A percentile compares a stretch with the other conserved stretches of the same genome.
Conservation (phyloP, 108 stramenopile genomes). For the Skeletonema marinoi region DNA sequence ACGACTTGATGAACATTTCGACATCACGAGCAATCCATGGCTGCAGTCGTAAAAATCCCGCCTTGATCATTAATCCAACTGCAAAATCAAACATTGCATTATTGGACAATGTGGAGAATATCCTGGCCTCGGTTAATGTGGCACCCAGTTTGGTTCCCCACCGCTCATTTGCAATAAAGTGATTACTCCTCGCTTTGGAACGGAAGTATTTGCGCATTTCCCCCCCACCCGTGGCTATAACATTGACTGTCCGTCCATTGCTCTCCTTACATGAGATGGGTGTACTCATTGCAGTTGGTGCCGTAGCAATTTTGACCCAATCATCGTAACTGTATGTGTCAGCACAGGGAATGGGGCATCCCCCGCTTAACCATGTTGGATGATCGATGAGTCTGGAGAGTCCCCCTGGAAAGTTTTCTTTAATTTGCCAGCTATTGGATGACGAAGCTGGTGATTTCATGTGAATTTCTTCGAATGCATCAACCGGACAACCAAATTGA, state of each 20-base stretch:
- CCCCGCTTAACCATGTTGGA: slow-evolving; percentile 28
- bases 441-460: slow-evolving; percentile 10
- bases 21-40: slow-evolving; percentile 38
- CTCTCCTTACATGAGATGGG: slow-evolving; percentile 4
- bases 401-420: slow-evolving; percentile 31
- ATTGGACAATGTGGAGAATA: not conserved
- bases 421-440: not conserved
- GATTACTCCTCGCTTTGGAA: not conserved
- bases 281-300: not conserved
- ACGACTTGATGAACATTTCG: slow-evolving; percentile 9
- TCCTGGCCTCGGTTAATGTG: slow-evolving; percentile 1
- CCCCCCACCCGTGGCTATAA: slow-evolving; percentile 4
- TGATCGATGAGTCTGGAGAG: slow-evolving; percentile 26
- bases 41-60: slow-evolving; percentile 24
- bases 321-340: slow-evolving; percentile 15
- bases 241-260: slow-evolving; percentile 17
- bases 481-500: slow-evolving; percentile 43
- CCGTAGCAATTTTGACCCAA: slow-evolving; percentile 6
- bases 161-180: not conserved
- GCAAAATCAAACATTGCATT: slow-evolving; percentile 16
- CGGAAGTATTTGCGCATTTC: slow-evolving; percentile 12
- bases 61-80: slow-evolving; percentile 21
- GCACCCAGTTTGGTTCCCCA: slow-evolving; percentile 28
- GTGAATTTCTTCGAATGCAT: slow-evolving; percentile 9
- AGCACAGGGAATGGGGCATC: slow-evolving; percentile 32